Base-by-base conservation (phyloP, 2,329 filamentous ascomycete genomes). In the Tolypocladium sp. region DNA sequence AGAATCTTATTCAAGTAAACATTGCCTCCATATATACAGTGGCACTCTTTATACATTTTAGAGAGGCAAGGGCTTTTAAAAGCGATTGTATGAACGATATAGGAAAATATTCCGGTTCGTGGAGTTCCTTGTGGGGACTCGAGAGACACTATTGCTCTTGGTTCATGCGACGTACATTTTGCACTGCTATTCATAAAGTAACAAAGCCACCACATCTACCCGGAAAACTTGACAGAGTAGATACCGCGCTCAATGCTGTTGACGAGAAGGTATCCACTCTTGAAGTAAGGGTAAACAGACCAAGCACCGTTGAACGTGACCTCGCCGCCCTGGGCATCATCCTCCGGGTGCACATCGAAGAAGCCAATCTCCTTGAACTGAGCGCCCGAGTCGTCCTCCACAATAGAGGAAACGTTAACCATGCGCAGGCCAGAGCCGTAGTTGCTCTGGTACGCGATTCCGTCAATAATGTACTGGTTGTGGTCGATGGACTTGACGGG, bases 161-260 rank as follows among this genome's bases (percentile, higher is more conserved):
- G 9, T 33, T 33, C 30, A 33, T 33, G 30, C n/a, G n/a, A n/a
- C n/a, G n/a, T n/a, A n/a, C n/a, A n/a, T n/a, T n/a, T n/a, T n/a
- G n/a, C n/a, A n/a, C n/a, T n/a, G n/a, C n/a, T n/a, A n/a, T n/a
- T n/a, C n/a, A n/a, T n/a, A n/a, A n/a, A n/a, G n/a, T n/a, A 33
- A 5, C 12, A 17, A 44, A 30, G 25, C 6, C 13, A 30, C 13
- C 25, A 37, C 33, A 33, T 49, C 51, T 57, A 61, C 20, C 51
- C 46, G 8, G 33, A 58, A 33, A 63, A 35, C 46, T 59, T 78
- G 46, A 81, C 68, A 17, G 76, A 71, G 62, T 77, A 80, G 3
- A 74, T 68, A 41, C 78, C 79, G 2, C 78, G 68, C 71, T 81
- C 79, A 59, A 81, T 81, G 25, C 71, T 76, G 67, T 80, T 81